Evolutionary conservation across 169 alveolate genomes (phyloP).

Genomic region (Cyclospora cayetanensis): DNA sequence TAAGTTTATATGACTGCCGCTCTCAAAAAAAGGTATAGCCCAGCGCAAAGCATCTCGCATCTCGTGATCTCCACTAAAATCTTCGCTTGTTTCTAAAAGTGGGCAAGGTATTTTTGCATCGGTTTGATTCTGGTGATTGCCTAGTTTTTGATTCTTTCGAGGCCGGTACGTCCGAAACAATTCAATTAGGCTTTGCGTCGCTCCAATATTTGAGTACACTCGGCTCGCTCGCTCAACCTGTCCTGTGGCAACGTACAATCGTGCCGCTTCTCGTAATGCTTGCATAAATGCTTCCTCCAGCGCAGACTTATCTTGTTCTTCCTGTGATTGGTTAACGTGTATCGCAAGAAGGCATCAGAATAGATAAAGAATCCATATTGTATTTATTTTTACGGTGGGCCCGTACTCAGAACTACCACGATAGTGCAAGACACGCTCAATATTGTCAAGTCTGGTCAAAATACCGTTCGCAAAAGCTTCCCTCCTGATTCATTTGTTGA

Average conservation of each 20-base stretch:
- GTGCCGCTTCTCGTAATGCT: slow-evolving; percentile 28
- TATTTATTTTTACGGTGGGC: too few relatives aligned
- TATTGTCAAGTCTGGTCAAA: too few relatives aligned
- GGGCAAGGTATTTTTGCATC: background rate
- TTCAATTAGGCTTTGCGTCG: slow-evolving; percentile 22
- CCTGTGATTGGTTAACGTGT: too few relatives aligned
- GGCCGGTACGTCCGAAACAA: background rate
- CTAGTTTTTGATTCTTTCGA: background rate
- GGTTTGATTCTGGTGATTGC: background rate
- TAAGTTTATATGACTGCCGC: background rate
- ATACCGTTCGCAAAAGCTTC: too few relatives aligned
- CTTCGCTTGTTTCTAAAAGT: background rate
- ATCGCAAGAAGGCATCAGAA: too few relatives aligned
- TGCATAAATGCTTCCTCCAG: background rate
- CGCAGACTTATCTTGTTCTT: background rate
- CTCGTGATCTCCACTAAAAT: background rate
- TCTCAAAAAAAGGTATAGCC: slow-evolving; percentile 5
- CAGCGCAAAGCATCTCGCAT: background rate
- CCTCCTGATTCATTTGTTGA: too few relatives aligned
- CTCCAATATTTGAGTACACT: background rate
- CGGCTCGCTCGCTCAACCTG: slow-evolving; percentile 37
- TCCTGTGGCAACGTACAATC: slow-evolving; percentile 29
- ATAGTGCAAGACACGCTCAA: too few relatives aligned
- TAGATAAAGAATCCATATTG: too few relatives aligned
- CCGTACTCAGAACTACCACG: too few relatives aligned